Base-by-base conservation (phyloP, 2,329 filamentous ascomycete species). In the Paracorniculantispora psalliotae region DNA sequence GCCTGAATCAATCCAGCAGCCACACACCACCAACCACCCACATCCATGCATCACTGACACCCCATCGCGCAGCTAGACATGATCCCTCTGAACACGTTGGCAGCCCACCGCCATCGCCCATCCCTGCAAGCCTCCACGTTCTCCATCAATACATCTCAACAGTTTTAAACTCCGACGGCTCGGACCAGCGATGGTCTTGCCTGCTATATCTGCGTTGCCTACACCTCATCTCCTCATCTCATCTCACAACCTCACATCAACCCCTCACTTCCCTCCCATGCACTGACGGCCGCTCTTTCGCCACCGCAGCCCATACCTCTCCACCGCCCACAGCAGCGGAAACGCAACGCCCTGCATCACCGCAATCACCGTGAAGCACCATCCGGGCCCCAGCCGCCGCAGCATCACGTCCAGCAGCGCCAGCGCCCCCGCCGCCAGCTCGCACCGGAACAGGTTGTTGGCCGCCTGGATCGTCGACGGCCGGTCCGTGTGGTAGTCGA, bases 281-380 rank as follows among this genome's bases (percentile, higher is more conserved):
- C 25, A 5, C 44, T 57, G 54, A 23, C 30, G 47, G 9, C 43
- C 53, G 21, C 23, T 48, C 43, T 28, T 47, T 10, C 53, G 26
- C 53, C 53, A 56, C 21, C 28, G 43, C 30, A 55, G 12, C 9
- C 53, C 53, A 21, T 48, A 39, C 43, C 44, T 21, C 41, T 28
- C 53, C 53, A 48, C 53, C 53, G 21, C 43, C 33, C 53, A 56
- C 53, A 56, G 17, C 41, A 17, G n/a, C 30, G 53, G 53, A 56
- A 56, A 56, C 26, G 43, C 53, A 3, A 48, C 21, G 30, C 43
- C 53, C 15, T 56, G 43, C 53, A 56, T 48, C 8, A 39, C n/a
- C 37, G 51, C 51, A 54, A 54, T 54, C n/a, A 46, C 51, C n/a
- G 39, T 39, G 13, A 54, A 54, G 51, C 51, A 54, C 51, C 51